phyloP scores from a whole-genome alignment of 192 early-diverging fungal genomes.

The Powellomyces hirtus region DNA sequence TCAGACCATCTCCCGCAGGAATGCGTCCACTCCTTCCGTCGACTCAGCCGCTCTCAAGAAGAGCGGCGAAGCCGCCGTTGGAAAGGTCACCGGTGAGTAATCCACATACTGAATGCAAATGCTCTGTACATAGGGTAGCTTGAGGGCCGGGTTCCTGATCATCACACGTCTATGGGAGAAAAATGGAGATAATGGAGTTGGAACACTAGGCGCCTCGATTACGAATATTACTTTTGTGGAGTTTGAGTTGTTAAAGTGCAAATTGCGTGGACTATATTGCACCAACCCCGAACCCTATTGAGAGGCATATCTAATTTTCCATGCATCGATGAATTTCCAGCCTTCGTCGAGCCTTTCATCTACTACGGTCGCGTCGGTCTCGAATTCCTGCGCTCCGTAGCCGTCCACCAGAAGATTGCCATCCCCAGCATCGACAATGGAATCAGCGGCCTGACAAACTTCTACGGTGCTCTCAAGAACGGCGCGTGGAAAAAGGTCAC shows the following conservation, averaged over 20 bases:
- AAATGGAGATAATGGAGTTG: too few species aligned
- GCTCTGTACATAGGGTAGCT: too few species aligned
- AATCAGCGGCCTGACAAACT: conserved; percentile 39
- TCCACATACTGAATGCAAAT: too few species aligned
- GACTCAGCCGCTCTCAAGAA: conserved; percentile 21
- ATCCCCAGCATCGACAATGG: conserved; percentile 34
- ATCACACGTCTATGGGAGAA: too few species aligned
- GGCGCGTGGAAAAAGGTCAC: conserved; percentile 59
- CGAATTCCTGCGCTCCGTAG: conserved; percentile 45
- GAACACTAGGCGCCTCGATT: too few species aligned
- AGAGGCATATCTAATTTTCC: too few species aligned
- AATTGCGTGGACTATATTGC: too few species aligned
- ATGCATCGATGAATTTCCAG: too few species aligned
- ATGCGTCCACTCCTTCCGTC: conserved; percentile 17
- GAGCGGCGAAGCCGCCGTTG: conserved; percentile 12
- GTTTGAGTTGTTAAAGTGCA: too few species aligned
- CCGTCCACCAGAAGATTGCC: conserved; percentile 36
- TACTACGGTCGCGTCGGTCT: conserved; percentile 46
- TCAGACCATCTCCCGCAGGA: conserved; percentile 21
- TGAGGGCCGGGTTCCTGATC: too few species aligned
- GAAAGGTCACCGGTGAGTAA: conserved; percentile 19
- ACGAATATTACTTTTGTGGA: too few species aligned
- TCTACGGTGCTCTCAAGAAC: conserved; percentile 39
- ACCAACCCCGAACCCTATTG: too few species aligned
- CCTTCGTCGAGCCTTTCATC: conserved; percentile 33